These are phyloP conservation scores for Parathielavia appendiculata DNA, from an alignment of 495 filamentous ascomycete species.

Conservation along the genomic window DNA sequence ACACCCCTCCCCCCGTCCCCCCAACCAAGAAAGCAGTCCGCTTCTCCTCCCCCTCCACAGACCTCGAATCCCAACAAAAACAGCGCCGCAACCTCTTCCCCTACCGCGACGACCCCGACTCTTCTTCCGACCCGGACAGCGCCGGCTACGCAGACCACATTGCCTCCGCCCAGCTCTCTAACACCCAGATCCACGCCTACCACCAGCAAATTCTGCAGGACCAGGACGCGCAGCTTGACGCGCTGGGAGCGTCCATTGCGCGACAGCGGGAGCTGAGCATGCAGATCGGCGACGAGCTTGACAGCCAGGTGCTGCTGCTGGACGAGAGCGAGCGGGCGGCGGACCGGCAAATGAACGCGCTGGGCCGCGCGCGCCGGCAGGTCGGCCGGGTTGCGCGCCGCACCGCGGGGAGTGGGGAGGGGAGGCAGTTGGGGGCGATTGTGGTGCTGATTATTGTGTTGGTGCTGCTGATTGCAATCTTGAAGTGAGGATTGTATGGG, in stretches of 20 bases:
- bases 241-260: slow-evolving; percentile 77
- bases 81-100: slow-evolving; percentile 52
- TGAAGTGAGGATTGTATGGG: slow-evolving; percentile 52
- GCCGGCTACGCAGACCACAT: slow-evolving; percentile 53
- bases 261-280: slow-evolving; percentile 90
- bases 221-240: slow-evolving; percentile 90
- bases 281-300: slow-evolving; percentile 93
- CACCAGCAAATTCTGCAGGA: slow-evolving; percentile 73
- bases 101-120: slow-evolving; percentile 49
- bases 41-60: slow-evolving; percentile 53
- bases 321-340: slow-evolving; percentile 81
- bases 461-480: slow-evolving; percentile 69
- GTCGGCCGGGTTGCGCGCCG: slow-evolving; percentile 63
- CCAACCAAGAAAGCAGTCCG: slow-evolving; percentile 70
- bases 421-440: slow-evolving; percentile 74
- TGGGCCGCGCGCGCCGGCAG: slow-evolving; percentile 67
- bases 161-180: slow-evolving; percentile 47
- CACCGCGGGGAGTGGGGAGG: slow-evolving; percentile 75
- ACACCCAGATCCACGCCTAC: slow-evolving; percentile 82
- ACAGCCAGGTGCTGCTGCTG: slow-evolving; percentile 79
- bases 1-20: slow-evolving; percentile 35
- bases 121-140: slow-evolving; percentile 24
- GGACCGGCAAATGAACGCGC: slow-evolving; percentile 69
- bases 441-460: slow-evolving; percentile 69
- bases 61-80: slow-evolving; percentile 39